Percentiles rank a stretch among this genome's conserved stretches.
Evolutionary conservation across 2,329 filamentous ascomycete genomes (phyloP).

Genomic region (Colletotrichum zoysiae): DNA sequence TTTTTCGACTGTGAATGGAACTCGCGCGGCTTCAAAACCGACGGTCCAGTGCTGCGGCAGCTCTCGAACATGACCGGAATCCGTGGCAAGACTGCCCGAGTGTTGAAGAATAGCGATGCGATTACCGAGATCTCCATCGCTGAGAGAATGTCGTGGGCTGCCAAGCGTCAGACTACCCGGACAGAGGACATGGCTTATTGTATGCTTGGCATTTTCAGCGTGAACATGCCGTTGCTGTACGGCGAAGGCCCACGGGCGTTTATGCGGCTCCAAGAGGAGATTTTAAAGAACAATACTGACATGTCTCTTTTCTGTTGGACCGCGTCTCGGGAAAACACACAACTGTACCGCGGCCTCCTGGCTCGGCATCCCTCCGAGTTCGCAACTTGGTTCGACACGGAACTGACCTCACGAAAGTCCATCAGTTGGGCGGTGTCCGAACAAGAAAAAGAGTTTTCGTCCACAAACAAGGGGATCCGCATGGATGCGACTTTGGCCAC

Average conservation of each 20-base stretch:
- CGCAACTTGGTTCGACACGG: not conserved
- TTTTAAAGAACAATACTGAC: slow-evolving; percentile 22
- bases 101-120: not conserved
- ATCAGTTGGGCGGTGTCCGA: slow-evolving; percentile 18
- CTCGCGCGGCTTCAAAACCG: slow-evolving; percentile 7
- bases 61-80: slow-evolving; percentile 1
- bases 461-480: slow-evolving; percentile 8
- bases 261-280: slow-evolving; percentile 39
- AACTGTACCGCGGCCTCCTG: not conserved
- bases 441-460: slow-evolving; percentile 16
- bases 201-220: slow-evolving; percentile 46
- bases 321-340: not conserved
- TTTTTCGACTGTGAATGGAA: slow-evolving; percentile 45
- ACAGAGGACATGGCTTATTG: slow-evolving; percentile 47
- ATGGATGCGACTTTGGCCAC: slow-evolving; percentile 7
- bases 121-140: not conserved
- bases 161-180: slow-evolving; percentile 43
- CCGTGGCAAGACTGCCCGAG: not conserved
- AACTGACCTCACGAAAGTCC: slow-evolving; percentile 11
- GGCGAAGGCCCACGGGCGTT: slow-evolving; percentile 46
- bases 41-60: slow-evolving; percentile 1
- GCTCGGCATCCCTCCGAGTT: slow-evolving; percentile 17
- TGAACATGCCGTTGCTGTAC: slow-evolving; percentile 47
- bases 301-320: slow-evolving; percentile 33
- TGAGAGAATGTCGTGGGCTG: slow-evolving; percentile 47